These are phyloP conservation scores for Penicillium cataractarum DNA, from an alignment of 495 filamentous ascomycete species.

Conservation along the genomic window DNA sequence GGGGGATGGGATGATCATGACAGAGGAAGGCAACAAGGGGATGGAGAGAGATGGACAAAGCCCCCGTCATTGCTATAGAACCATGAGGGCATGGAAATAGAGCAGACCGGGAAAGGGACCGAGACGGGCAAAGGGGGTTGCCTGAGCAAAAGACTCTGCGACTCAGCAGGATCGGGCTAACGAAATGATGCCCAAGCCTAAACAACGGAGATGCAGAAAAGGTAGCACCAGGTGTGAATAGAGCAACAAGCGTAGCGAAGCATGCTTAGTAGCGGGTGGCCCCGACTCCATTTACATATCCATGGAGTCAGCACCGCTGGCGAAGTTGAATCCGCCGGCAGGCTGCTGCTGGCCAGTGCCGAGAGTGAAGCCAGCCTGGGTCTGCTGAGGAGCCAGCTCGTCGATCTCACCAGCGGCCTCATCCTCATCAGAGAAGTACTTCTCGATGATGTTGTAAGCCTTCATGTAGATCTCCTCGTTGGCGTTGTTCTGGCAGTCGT, in stretches of 20 bases:
- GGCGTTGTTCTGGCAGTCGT: conserved; percentile 99
- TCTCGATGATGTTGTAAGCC: conserved; percentile 99
- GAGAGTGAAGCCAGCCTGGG: conserved; percentile 81
- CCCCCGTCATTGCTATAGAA: conserved; percentile 7
- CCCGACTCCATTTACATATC: conserved; percentile 76
- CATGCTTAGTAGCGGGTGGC: conserved; percentile 2
- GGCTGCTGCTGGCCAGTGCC: conserved; percentile 75
- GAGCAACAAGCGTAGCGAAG: background rate
- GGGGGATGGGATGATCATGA: conserved; percentile 27
- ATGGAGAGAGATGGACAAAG: conserved; percentile 18
- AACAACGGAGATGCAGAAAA: background rate
- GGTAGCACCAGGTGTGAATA: background rate
- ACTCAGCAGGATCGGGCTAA: background rate
- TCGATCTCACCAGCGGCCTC: conserved; percentile 79
- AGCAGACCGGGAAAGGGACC: background rate
- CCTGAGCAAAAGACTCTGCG: background rate
- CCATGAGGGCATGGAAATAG: background rate
- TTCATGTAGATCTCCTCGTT: conserved; percentile 99
- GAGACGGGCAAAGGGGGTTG: conserved; percentile 1
- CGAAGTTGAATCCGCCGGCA: conserved; percentile 82
- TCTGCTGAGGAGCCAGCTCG: conserved; percentile 67
- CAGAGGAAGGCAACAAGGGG: conserved; percentile 17
- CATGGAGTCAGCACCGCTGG: conserved; percentile 91
- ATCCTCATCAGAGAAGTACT: conserved; percentile 99
- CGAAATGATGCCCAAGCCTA: background rate